Percentiles rank a stretch among this genome's conserved stretches.
These are phyloP conservation scores for Begonia masoniana DNA, from an alignment of 306 rosid species.

Conservation along the genomic window DNA sequence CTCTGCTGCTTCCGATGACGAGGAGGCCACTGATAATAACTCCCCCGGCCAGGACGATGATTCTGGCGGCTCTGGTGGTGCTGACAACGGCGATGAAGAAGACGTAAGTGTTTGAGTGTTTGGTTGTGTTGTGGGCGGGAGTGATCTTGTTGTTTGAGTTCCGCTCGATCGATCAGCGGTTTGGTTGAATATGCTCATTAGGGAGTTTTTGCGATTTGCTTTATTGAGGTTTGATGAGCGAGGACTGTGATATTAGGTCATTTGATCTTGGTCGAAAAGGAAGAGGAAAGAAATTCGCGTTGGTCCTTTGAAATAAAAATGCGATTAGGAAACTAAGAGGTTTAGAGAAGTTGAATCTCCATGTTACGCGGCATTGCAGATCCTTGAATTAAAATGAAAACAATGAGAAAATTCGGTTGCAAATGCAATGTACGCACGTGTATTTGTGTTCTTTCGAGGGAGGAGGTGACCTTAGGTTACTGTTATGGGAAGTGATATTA, in stretches of 20 bases:
- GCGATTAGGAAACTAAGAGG: not conserved
- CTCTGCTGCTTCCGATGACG: slow-evolving; percentile 60
- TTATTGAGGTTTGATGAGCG: slow-evolving; percentile 15
- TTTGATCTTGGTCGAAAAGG: not conserved
- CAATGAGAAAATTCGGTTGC: no score
- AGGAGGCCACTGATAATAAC: slow-evolving; percentile 23
- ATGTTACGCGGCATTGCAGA: no score
- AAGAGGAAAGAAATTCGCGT: no score
- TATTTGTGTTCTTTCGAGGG: no score
- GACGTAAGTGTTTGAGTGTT: slow-evolving; percentile 23
- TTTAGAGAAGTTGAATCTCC: not conserved
- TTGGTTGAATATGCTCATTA: slow-evolving; percentile 1
- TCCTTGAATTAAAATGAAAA: no score
- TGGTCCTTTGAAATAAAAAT: not conserved
- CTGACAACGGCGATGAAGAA: slow-evolving; percentile 30
- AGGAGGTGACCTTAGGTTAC: no score
- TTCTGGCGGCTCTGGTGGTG: slow-evolving; percentile 20
- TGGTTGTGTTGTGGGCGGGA: not conserved
- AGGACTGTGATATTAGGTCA: not conserved
- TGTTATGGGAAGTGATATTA: no score
- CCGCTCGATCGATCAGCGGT: slow-evolving; percentile 14
- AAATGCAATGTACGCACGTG: no score
- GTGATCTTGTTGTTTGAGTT: not conserved
- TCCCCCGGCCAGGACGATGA: not conserved
- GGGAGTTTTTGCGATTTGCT: slow-evolving; percentile 1